A percentile compares a stretch with the other conserved stretches of the same genome.
phyloP scores from a whole-genome alignment of 768 basidiomycete species.

The Pisolithus marmoratus region DNA sequence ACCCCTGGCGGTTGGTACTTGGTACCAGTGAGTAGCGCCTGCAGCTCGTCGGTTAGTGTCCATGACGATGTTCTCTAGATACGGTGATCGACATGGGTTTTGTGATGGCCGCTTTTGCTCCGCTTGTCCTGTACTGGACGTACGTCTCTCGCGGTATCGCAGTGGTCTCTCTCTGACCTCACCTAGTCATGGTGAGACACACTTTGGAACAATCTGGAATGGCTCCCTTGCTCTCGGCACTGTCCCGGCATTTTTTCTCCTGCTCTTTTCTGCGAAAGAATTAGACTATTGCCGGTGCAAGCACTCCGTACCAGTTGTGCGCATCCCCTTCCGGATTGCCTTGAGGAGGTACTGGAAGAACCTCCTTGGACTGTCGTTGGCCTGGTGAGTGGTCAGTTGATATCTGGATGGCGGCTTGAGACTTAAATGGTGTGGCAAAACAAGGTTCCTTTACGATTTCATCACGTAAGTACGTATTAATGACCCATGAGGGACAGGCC shows the following conservation, averaged over 20 bases:
- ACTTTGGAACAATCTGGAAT: constrained; percentile 85
- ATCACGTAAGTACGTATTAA: constrained; percentile 48
- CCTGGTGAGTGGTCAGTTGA: constrained; percentile 45
- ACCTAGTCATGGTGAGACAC: constrained; percentile 64
- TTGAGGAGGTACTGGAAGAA: constrained; percentile 74
- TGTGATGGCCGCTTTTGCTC: constrained; percentile 74
- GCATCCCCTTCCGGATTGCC: constrained; percentile 72
- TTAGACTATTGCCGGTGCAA: constrained; percentile 67
- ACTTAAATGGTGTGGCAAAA: constrained; percentile 1
- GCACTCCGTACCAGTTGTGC: constrained; percentile 71
- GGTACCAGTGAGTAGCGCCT: constrained; percentile 66
- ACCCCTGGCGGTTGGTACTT: constrained; percentile 81
- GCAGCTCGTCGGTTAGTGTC: background rate
- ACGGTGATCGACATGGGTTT: constrained; percentile 85
- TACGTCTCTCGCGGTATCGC: constrained; percentile 29
- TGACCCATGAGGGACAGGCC: background rate
- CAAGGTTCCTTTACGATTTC: constrained; percentile 74
- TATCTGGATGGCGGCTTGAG: background rate
- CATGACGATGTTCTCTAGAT: constrained; percentile 36
- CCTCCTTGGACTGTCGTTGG: constrained; percentile 67
- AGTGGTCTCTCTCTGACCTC: background rate
- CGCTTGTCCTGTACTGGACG: constrained; percentile 88
- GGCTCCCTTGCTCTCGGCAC: constrained; percentile 79
- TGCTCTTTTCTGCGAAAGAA: constrained; percentile 75
- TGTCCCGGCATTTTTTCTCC: constrained; percentile 74